Base-by-base conservation (phyloP, 805 yeast species). In the Barnettozyma salicaria region DNA sequence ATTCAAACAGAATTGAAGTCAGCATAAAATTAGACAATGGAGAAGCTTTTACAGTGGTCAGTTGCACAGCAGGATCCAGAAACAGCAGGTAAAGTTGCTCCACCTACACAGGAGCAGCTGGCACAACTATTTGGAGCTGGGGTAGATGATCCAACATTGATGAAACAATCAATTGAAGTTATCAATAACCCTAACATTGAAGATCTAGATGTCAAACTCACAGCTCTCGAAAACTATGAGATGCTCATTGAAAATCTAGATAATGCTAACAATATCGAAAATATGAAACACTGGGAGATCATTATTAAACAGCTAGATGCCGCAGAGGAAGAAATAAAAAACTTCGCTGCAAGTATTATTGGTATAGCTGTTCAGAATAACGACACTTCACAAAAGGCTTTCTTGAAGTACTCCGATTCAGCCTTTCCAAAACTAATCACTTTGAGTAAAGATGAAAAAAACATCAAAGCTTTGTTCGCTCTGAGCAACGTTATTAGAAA, bases 281-380 rank as follows among this genome's bases (percentile, higher is more conserved):
- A 81, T 50, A 56, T 89, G 67, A 75, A 77, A 46, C 69, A 88
- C 44, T 92, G 97, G 98, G 76, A 70, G 17, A 66, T 78, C 3
- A 57, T 89, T 29, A 64, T 87, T n/a, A 56, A 59, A 1, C 71
- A 72, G 36, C 63, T 88, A 34, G 62, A 64, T 21, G 61, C 64
- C 6, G 63, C 64, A 3, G 64, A 63, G 4, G 50, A 59, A 2
- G 67, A 65, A 13, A 58, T 90, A 22, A 67, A 78, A 40, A 63
- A 71, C 7, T 64, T 67, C 38, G 81, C 89, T 1, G 76, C 84
- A 41, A 78, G 92, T 25, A 74, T 83, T 27, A 72, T 89, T 18
- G 96, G 95, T 2, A 83, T 90, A 0, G 95, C 97, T 0, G 94
- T 84, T 4, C 98, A 92, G 60, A 92, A 92, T 58, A 92, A 92